Evolutionary conservation across 2,329 filamentous ascomycete genomes (phyloP).

Genomic region (Lasiodiplodia sp.): DNA sequence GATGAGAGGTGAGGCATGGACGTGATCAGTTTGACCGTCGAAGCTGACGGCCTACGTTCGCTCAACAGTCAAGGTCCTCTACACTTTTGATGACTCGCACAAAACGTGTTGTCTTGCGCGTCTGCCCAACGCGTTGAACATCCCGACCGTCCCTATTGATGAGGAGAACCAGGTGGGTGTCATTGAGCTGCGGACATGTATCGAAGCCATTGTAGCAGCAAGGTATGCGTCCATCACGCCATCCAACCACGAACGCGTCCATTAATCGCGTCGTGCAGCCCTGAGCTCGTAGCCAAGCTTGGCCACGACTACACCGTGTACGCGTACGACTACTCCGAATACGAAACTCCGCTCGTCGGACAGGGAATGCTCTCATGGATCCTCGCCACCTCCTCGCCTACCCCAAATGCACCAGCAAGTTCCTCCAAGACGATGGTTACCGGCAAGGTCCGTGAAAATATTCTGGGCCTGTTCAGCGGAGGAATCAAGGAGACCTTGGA

Average conservation of each 20-base stretch:
- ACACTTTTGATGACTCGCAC: slow-evolving; percentile 90
- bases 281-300: slow-evolving; percentile 79
- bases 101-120: slow-evolving; percentile 90
- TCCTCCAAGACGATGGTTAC: slow-evolving; percentile 79
- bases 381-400: slow-evolving; percentile 67
- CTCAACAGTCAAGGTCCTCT: slow-evolving; percentile 88
- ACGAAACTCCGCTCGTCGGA: slow-evolving; percentile 89
- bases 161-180: slow-evolving; percentile 83
- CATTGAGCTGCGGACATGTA: slow-evolving; percentile 84
- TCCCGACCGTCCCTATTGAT: slow-evolving; percentile 83
- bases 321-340: slow-evolving; percentile 94
- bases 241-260: slow-evolving; percentile 16
- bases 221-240: slow-evolving; percentile 52
- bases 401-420: slow-evolving; percentile 62
- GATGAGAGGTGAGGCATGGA: slow-evolving; percentile 54
- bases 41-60: background rate
- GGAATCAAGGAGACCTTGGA: slow-evolving; percentile 88
- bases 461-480: slow-evolving; percentile 82
- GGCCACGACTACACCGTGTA: slow-evolving; percentile 94
- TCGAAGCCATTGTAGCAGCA: slow-evolving; percentile 77
- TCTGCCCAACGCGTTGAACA: slow-evolving; percentile 78
- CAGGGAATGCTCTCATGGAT: slow-evolving; percentile 94
- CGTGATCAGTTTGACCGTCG: slow-evolving; percentile 19
- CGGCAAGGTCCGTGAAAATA: slow-evolving; percentile 86
- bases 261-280: slow-evolving; percentile 62